Conservation (phyloP, 1,284 basidiomycete genomes). For the Porphyrellus sp. region DNA sequence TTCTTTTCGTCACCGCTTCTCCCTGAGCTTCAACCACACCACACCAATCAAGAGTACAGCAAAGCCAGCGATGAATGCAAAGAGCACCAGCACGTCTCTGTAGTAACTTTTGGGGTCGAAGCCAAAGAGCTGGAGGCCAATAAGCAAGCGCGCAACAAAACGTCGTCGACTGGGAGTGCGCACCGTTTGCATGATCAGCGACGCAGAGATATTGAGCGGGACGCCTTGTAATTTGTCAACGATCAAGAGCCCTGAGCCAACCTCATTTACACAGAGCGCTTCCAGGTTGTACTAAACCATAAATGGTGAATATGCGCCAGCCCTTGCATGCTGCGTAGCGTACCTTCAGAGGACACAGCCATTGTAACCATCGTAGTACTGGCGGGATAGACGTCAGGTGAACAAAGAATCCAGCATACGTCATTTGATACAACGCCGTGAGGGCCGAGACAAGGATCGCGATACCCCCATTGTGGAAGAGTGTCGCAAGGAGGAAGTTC, state of each 20-base stretch:
- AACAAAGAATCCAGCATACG: conserved; percentile 83
- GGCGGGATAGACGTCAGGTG: conserved; percentile 78
- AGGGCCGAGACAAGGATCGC: conserved; percentile 82
- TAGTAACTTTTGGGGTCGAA: conserved; percentile 78
- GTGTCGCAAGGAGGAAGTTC: conserved; percentile 84
- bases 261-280: conserved; percentile 85
- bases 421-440: conserved; percentile 78
- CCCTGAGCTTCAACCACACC: conserved; percentile 74
- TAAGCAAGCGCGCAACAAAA: background rate
- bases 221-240: conserved; percentile 78
- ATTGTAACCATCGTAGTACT: conserved; percentile 85
- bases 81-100: conserved; percentile 79
- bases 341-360: conserved; percentile 60
- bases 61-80: conserved; percentile 81
- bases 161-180: conserved; percentile 22
- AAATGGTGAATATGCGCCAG: conserved; percentile 37
- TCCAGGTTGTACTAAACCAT: conserved; percentile 67
- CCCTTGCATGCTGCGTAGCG: background rate
- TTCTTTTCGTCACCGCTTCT: conserved; percentile 50
- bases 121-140: conserved; percentile 63
- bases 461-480: conserved; percentile 81
- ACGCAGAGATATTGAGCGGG: conserved; percentile 73
- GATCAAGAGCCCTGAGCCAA: conserved; percentile 81
- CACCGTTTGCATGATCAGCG: conserved; percentile 78
- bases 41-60: conserved; percentile 62